Conservation (phyloP, 345 rosid genomes). For the Physaria fendleri region DNA sequence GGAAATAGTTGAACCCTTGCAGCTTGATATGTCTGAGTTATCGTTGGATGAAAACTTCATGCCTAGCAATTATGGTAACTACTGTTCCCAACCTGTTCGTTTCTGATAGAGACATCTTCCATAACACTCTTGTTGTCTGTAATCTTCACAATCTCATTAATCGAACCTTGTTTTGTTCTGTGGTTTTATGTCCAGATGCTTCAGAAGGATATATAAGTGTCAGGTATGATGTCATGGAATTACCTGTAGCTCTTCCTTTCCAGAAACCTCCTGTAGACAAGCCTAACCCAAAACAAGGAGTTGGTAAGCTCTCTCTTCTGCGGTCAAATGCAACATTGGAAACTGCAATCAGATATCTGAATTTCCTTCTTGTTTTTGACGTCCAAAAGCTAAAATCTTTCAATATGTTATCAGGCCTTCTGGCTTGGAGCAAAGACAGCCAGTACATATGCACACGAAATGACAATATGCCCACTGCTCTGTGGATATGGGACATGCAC, state of each 20-base stretch:
- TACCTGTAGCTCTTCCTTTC: slow-evolving; percentile 67
- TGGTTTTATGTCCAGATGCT: slow-evolving; percentile 36
- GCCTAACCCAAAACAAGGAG: slow-evolving; percentile 98
- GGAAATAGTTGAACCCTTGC: slow-evolving; percentile 91
- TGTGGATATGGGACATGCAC: slow-evolving; percentile 94
- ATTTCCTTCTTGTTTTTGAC: neutral
- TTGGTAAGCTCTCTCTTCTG: slow-evolving; percentile 48
- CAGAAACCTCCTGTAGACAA: slow-evolving; percentile 80
- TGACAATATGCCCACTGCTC: slow-evolving; percentile 82
- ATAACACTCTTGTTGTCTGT: neutral
- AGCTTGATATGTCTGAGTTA: slow-evolving; percentile 77
- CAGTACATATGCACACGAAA: slow-evolving; percentile 77
- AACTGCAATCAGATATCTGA: neutral
- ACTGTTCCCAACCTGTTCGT: neutral
- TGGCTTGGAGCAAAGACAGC: slow-evolving; percentile 95
- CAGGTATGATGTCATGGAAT: slow-evolving; percentile 73
- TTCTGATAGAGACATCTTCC: neutral
- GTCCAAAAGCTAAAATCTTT: neutral
- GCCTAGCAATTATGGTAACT: slow-evolving; percentile 59
- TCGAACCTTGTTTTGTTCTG: neutral
- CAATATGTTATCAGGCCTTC: slow-evolving; percentile 47
- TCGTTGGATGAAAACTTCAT: slow-evolving; percentile 62
- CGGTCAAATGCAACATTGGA: neutral
- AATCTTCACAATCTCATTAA: too few species aligned
- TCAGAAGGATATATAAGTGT: slow-evolving; percentile 70